phyloP scores from a whole-genome alignment of 2,329 filamentous ascomycete species.

The Epichloe hybrida region DNA sequence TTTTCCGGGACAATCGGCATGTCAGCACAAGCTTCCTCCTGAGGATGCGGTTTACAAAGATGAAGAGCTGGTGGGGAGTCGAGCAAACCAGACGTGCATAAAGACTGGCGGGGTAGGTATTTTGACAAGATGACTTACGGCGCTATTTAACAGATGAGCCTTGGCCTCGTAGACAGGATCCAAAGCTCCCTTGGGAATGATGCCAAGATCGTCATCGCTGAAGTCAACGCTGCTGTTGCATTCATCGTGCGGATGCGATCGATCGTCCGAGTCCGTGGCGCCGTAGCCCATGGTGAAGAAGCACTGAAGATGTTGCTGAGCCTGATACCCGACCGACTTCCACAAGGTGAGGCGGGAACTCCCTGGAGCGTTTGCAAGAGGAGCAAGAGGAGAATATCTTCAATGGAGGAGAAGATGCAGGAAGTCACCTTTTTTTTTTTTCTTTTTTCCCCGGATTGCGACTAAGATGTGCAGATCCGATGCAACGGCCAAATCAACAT shows the following conservation, averaged over 20 bases:
- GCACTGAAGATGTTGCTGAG: neutral
- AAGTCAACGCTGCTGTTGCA: slow-evolving; percentile 12
- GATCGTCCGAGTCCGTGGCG: slow-evolving; percentile 5
- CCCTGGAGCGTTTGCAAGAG: neutral
- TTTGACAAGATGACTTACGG: slow-evolving; percentile 26
- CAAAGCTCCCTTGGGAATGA: slow-evolving; percentile 37
- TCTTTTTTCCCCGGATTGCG: neutral
- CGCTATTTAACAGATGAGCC: slow-evolving; percentile 57
- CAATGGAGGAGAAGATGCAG: neutral
- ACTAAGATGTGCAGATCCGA: neutral
- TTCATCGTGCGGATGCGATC: slow-evolving; percentile 4
- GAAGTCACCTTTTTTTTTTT: neutral
- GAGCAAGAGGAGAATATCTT: neutral
- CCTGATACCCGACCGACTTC: neutral
- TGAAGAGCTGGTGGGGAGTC: too few species aligned
- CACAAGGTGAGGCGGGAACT: neutral
- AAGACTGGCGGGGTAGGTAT: too few species aligned
- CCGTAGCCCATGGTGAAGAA: slow-evolving; percentile 8
- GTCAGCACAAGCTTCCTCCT: neutral
- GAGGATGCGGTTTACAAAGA: neutral
- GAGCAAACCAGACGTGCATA: too few species aligned
- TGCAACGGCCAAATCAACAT: neutral
- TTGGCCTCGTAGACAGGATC: slow-evolving; percentile 65
- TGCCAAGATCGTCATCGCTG: slow-evolving; percentile 26
- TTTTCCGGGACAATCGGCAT: slow-evolving; percentile 1